Evolutionary conservation across 2,329 filamentous ascomycete species (phyloP).

Genomic region (Fusarium lateritium): DNA sequence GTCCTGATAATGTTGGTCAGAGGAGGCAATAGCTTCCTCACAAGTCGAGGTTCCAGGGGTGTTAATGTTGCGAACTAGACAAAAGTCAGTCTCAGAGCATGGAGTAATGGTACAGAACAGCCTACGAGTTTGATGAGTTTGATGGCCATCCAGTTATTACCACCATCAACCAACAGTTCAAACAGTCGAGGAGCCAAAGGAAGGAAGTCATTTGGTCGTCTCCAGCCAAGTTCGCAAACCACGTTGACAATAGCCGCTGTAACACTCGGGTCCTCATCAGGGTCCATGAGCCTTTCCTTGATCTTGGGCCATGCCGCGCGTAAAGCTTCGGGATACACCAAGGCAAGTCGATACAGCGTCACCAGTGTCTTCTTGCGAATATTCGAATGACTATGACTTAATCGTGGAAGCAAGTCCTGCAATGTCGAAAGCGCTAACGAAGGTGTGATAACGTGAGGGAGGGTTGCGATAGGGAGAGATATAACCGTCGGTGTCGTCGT

Average conservation of each 20-base stretch:
- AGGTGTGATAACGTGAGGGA: slow-evolving; percentile 96
- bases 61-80: slow-evolving; percentile 91
- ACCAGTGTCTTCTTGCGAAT: slow-evolving; percentile 97
- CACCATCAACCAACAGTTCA: slow-evolving; percentile 89
- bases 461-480: slow-evolving; percentile 85
- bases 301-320: slow-evolving; percentile 97
- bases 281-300: slow-evolving; percentile 92
- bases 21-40: slow-evolving; percentile 91
- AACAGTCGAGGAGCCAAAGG: slow-evolving; percentile 93
- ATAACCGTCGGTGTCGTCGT: slow-evolving; percentile 82
- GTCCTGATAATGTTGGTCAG: slow-evolving; percentile 94
- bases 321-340: slow-evolving; percentile 97
- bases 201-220: slow-evolving; percentile 92
- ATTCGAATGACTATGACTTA: slow-evolving; percentile 87
- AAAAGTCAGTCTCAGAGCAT: slow-evolving; percentile 1
- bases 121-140: slow-evolving; percentile 96
- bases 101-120: background rate
- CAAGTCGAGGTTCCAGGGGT: slow-evolving; percentile 89
- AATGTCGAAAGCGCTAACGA: slow-evolving; percentile 92
- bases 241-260: slow-evolving; percentile 98
- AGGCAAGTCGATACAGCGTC: slow-evolving; percentile 90
- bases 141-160: slow-evolving; percentile 99
- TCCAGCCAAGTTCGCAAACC: slow-evolving; percentile 94
- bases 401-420: slow-evolving; percentile 85
- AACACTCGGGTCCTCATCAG: slow-evolving; percentile 90